phyloP scores from a whole-genome alignment of 2,329 filamentous ascomycete species.

The Scedosporium aurantiacum region DNA sequence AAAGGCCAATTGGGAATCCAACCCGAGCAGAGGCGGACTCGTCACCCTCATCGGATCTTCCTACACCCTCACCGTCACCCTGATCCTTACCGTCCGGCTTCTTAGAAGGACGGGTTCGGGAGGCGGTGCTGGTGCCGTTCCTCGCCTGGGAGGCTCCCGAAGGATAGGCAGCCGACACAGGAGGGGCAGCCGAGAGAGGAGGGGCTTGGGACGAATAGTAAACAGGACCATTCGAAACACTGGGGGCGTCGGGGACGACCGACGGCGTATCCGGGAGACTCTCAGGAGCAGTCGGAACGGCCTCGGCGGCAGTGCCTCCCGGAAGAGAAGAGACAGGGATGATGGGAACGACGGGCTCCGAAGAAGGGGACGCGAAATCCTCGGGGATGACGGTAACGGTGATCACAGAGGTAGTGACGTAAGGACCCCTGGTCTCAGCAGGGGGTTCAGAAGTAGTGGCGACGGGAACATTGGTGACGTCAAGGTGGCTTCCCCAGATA shows the following conservation, averaged over 20 bases:
- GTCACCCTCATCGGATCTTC: not conserved
- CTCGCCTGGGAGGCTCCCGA: no score
- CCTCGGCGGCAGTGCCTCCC: no score
- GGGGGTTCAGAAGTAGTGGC: not conserved
- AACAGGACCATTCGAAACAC: not conserved
- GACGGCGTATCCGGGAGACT: no score
- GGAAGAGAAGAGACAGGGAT: no score
- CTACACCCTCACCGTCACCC: not conserved
- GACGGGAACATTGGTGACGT: no score
- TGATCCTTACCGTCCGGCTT: not conserved
- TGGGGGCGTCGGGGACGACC: not conserved
- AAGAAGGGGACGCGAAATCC: no score
- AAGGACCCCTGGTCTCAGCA: no score
- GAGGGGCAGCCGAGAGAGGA: not conserved
- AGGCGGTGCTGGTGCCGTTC: not conserved
- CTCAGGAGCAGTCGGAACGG: no score
- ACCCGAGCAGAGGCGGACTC: not conserved
- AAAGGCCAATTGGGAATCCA: not conserved
- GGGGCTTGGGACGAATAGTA: not conserved
- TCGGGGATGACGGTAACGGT: no score
- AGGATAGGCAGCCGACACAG: no score
- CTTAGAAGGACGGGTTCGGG: not conserved
- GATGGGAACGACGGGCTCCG: no score
- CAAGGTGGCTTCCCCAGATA: no score
- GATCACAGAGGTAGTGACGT: not conserved